These are phyloP conservation scores for Boletus semigastroideus DNA, from an alignment of 1,284 basidiomycete species.

Conservation along the genomic window DNA sequence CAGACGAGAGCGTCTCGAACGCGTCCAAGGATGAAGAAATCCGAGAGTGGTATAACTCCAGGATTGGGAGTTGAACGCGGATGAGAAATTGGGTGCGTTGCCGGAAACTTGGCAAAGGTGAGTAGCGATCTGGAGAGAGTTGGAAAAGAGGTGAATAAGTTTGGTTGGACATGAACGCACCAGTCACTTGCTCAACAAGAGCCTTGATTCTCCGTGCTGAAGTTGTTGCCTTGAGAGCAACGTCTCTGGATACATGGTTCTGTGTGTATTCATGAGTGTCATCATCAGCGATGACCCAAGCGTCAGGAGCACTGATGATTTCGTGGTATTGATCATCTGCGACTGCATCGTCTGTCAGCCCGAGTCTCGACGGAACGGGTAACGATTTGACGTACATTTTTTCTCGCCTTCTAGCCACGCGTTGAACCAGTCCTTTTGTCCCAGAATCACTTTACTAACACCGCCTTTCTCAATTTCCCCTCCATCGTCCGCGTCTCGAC, in stretches of 20 bases:
- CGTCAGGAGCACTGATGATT: conserved; percentile 77
- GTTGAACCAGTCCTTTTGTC: conserved; percentile 85
- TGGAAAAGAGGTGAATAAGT: conserved; percentile 4
- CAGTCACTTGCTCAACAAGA: conserved; percentile 87
- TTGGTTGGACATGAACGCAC: conserved; percentile 39
- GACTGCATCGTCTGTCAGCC: conserved; percentile 44
- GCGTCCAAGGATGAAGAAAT: conserved; percentile 87
- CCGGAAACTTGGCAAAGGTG: conserved; percentile 74
- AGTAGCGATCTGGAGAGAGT: conserved; percentile 72
- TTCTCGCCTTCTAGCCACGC: conserved; percentile 88
- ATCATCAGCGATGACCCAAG: conserved; percentile 86
- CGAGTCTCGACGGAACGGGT: neutral
- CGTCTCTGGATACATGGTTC: conserved; percentile 16
- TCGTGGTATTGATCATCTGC: conserved; percentile 79
- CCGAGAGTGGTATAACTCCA: conserved; percentile 75
- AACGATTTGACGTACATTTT: conserved; percentile 62
- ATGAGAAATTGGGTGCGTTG: conserved; percentile 85
- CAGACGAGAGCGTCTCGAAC: conserved; percentile 87
- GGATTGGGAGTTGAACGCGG: conserved; percentile 81
- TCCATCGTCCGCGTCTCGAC: conserved; percentile 43
- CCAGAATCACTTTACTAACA: conserved; percentile 78
- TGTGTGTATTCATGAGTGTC: conserved; percentile 51
- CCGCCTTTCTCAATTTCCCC: conserved; percentile 63
- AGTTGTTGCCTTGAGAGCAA: conserved; percentile 63
- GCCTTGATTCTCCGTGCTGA: conserved; percentile 80